A percentile compares a stretch with the other conserved stretches of the same genome.
Evolutionary conservation across 306 rosid genomes (phyloP).

Genomic region (Abrus precatorius): DNA sequence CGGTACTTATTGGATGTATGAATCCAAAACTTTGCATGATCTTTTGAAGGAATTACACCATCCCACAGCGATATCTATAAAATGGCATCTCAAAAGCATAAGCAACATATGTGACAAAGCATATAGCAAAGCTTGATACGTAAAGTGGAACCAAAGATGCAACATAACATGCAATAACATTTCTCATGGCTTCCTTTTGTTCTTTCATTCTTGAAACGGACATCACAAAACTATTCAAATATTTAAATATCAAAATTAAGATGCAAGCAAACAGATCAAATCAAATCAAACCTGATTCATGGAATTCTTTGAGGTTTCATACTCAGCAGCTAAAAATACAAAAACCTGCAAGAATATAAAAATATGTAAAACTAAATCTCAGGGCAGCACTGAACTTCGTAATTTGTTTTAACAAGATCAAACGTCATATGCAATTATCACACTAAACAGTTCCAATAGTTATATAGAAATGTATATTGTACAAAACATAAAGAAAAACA

Average conservation of each 20-base stretch:
- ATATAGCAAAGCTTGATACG: neutral
- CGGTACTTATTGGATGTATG: slow-evolving; percentile 82
- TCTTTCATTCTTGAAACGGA: neutral
- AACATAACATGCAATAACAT: slow-evolving; percentile 13
- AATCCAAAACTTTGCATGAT: slow-evolving; percentile 68
- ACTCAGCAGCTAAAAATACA: slow-evolving; percentile 88
- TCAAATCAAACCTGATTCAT: slow-evolving; percentile 73
- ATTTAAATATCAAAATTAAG: slow-evolving; percentile 17
- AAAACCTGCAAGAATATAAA: slow-evolving; percentile 67
- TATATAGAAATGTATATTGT: neutral
- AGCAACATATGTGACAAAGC: slow-evolving; percentile 22
- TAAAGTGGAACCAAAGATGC: neutral
- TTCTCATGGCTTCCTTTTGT: neutral
- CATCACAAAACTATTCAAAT: neutral
- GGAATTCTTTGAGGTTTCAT: slow-evolving; percentile 72
- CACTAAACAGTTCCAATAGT: neutral
- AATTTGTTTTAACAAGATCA: neutral
- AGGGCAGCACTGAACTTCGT: neutral
- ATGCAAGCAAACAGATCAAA: slow-evolving; percentile 15
- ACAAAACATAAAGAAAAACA: neutral
- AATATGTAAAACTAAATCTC: slow-evolving; percentile 30
- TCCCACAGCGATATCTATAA: slow-evolving; percentile 90
- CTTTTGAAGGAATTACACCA: slow-evolving; percentile 76
- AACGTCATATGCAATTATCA: slow-evolving; percentile 1
- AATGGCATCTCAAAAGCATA: slow-evolving; percentile 12